A percentile compares a stretch with the other conserved stretches of the same genome.
Evolutionary conservation across 1,284 basidiomycete species (phyloP).

Genomic region (Leccinum griseonigrum): DNA sequence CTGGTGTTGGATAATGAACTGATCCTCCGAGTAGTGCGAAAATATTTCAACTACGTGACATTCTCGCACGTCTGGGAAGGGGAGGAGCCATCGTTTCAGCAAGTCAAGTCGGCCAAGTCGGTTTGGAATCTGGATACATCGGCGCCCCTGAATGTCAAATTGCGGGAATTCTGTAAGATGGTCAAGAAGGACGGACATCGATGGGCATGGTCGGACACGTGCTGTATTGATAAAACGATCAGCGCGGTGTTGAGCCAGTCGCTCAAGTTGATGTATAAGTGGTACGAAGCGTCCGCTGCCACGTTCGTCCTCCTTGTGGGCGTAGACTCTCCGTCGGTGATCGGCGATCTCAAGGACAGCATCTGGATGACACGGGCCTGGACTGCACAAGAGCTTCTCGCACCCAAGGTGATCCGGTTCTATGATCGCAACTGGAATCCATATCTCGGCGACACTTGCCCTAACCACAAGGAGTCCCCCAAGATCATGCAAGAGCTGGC

Average conservation of each 20-base stretch:
- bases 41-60: slow-evolving; percentile 7
- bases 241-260: slow-evolving; percentile 1
- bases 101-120: background rate
- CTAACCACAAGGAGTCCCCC: slow-evolving; percentile 17
- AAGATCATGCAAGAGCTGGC: slow-evolving; percentile 18
- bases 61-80: slow-evolving; percentile 3
- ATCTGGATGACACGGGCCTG: slow-evolving; percentile 17
- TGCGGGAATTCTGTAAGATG: background rate
- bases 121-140: background rate
- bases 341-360: background rate
- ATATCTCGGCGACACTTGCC: slow-evolving; percentile 8
- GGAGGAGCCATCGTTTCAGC: background rate
- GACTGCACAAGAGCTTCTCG: slow-evolving; percentile 19
- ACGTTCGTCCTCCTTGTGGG: background rate
- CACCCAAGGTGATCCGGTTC: slow-evolving; percentile 11
- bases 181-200: background rate
- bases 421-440: slow-evolving; percentile 14
- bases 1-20: background rate
- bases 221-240: slow-evolving; percentile 7
- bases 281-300: slow-evolving; percentile 5
- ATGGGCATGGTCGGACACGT: slow-evolving; percentile 4
- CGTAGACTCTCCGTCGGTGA: background rate
- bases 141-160: background rate
- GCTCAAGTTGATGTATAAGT: slow-evolving; percentile 5
- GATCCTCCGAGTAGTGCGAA: background rate